Conservation (phyloP, 148 eudicot genomes). For the Silene latifolia region DNA sequence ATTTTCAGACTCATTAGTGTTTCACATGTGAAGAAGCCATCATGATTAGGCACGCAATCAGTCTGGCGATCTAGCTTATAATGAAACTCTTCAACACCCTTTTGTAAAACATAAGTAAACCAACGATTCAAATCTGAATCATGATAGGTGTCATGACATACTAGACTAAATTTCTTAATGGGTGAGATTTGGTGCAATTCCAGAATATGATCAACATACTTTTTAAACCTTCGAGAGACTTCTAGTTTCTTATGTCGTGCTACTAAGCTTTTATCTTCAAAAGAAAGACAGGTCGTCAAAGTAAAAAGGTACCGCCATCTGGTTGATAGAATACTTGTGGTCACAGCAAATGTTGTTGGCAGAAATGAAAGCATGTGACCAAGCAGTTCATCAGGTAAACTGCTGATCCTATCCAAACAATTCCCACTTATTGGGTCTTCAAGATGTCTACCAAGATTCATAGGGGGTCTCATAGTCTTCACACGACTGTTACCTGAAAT, state of each 20-base stretch:
- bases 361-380: background rate
- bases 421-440: too few relatives aligned
- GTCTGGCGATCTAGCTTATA: too few relatives aligned
- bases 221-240: background rate
- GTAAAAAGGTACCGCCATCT: constrained; percentile 1
- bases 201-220: background rate
- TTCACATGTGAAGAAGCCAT: too few relatives aligned
- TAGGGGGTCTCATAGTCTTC: too few relatives aligned
- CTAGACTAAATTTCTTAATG: background rate
- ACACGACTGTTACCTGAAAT: too few relatives aligned
- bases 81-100: too few relatives aligned
- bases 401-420: background rate
- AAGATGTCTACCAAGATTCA: too few relatives aligned
- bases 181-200: background rate
- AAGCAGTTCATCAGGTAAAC: background rate
- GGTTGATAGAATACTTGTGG: background rate
- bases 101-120: background rate
- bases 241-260: too few relatives aligned
- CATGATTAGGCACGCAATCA: too few relatives aligned
- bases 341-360: background rate
- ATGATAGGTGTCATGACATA: background rate
- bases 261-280: too few relatives aligned
- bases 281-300: background rate
- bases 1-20: too few relatives aligned
- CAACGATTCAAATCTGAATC: background rate